Percentiles rank a stretch among this genome's conserved stretches.
These are phyloP conservation scores for Pinus taeda DNA, from an alignment of 75 land plant genomes.

Conservation along the genomic window DNA sequence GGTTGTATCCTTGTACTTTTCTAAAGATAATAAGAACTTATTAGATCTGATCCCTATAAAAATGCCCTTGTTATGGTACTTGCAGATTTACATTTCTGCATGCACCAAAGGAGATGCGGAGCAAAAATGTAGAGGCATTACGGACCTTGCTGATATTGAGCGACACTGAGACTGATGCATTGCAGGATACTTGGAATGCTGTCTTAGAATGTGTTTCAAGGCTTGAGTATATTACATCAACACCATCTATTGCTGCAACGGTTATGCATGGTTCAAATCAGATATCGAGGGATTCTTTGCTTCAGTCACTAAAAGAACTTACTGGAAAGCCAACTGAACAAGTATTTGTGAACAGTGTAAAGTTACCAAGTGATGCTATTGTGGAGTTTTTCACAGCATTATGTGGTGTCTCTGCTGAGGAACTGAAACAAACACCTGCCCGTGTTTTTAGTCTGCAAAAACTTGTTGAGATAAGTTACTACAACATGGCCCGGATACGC, in stretches of 20 bases:
- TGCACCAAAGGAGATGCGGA: conserved; percentile 93
- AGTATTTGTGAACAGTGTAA: conserved; percentile 86
- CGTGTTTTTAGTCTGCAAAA: conserved; percentile 97
- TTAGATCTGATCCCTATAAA: neutral
- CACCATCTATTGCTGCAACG: conserved; percentile 69
- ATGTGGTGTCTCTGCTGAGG: conserved; percentile 95
- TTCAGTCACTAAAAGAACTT: conserved; percentile 74
- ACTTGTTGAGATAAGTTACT: conserved; percentile 96
- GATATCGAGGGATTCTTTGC: conserved; percentile 83
- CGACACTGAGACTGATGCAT: conserved; percentile 64
- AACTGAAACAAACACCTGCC: conserved; percentile 87
- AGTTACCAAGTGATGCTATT: conserved; percentile 86
- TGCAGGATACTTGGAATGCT: conserved; percentile 97
- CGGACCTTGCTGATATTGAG: conserved; percentile 68
- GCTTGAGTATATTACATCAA: conserved; percentile 79
- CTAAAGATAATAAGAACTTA: neutral
- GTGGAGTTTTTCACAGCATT: conserved; percentile 93
- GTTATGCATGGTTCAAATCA: conserved; percentile 92
- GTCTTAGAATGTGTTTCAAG: conserved; percentile 95
- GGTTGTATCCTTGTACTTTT: neutral
- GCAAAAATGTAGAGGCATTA: conserved; percentile 93
- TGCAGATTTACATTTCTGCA: conserved; percentile 88
- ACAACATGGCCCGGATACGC: conserved; percentile 95
- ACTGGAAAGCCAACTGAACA: conserved; percentile 96
- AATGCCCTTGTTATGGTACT: neutral